phyloP scores from a whole-genome alignment of 139 green algal species.

The Pedinophyceae sp. region DNA sequence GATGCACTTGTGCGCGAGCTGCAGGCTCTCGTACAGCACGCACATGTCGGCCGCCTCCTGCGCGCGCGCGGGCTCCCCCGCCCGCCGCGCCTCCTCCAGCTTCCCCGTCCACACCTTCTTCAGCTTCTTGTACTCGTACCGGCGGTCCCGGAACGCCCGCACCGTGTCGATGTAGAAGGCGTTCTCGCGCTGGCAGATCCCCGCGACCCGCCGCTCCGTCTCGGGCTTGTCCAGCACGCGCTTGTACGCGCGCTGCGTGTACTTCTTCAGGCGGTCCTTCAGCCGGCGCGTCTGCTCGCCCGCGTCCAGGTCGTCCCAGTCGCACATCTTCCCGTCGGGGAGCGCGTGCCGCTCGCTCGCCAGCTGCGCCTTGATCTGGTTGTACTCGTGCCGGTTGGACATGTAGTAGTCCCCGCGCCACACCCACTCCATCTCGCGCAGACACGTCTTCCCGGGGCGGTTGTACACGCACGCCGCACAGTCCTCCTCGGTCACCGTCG shows the following conservation, averaged over 20 bases:
- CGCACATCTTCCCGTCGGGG: background rate
- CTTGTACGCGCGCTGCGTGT: constrained; percentile 95
- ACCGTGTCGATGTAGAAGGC: constrained; percentile 94
- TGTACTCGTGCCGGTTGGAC: constrained; percentile 49
- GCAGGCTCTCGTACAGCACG: constrained; percentile 80
- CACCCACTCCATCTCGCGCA: constrained; percentile 88
- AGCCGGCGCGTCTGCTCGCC: constrained; percentile 54
- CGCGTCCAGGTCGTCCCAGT: constrained; percentile 25
- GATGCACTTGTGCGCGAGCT: constrained; percentile 99
- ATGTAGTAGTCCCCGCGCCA: constrained; percentile 83
- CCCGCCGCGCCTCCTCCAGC: constrained; percentile 55
- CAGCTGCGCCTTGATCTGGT: constrained; percentile 74
- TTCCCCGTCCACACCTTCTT: constrained; percentile 88
- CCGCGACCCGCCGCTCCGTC: constrained; percentile 53
- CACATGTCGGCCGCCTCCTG: constrained; percentile 68
- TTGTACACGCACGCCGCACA: constrained; percentile 96
- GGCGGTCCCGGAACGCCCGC: constrained; percentile 82
- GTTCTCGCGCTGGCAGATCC: constrained; percentile 92
- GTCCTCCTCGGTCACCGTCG: constrained; percentile 73
- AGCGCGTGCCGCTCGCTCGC: constrained; percentile 4
- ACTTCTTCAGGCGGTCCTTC: constrained; percentile 86
- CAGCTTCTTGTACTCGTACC: constrained; percentile 97
- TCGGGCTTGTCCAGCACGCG: constrained; percentile 86
- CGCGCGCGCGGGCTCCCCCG: background rate
- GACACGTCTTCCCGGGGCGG: constrained; percentile 77